Evolutionary conservation across 352 stramenopile species (phyloP).

Genomic region (Peronospora belbahrii): DNA sequence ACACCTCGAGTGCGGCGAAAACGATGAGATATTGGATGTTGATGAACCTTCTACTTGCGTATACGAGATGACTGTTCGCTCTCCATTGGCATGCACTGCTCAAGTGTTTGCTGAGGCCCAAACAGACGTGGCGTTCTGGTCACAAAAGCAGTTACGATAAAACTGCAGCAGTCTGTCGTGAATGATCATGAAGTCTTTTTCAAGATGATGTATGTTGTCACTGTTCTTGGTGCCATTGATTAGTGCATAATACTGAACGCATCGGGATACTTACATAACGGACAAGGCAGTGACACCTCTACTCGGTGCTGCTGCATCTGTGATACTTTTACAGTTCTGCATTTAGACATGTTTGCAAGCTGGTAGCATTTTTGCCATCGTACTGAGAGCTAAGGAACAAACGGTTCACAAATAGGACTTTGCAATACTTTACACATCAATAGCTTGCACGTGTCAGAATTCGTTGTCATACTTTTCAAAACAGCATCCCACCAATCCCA

Average conservation of each 20-base stretch:
- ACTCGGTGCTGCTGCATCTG: too few species aligned
- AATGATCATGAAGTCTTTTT: too few species aligned
- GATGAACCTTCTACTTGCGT: constrained; percentile 90
- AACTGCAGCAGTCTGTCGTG: too few species aligned
- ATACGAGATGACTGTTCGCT: constrained; percentile 84
- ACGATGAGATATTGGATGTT: constrained; percentile 80
- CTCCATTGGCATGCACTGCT: constrained; percentile 51
- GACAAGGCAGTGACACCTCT: too few species aligned
- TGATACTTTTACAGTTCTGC: too few species aligned
- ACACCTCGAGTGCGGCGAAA: constrained; percentile 66
- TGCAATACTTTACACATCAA: neutral
- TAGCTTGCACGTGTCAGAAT: constrained; percentile 4
- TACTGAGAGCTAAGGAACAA: constrained; percentile 15
- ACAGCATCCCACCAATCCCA: constrained; percentile 42
- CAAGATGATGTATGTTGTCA: too few species aligned
- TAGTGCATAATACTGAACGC: too few species aligned
- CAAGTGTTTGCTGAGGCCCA: constrained; percentile 35
- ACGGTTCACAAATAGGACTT: neutral
- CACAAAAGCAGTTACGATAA: neutral
- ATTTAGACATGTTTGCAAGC: constrained; percentile 17
- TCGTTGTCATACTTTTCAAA: constrained; percentile 32
- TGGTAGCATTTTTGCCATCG: constrained; percentile 31
- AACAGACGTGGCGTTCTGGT: constrained; percentile 50
- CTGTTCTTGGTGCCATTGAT: too few species aligned
- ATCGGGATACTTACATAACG: too few species aligned